Base-by-base conservation (phyloP, 179 eudicot species). In the Gypsophila paniculata region DNA sequence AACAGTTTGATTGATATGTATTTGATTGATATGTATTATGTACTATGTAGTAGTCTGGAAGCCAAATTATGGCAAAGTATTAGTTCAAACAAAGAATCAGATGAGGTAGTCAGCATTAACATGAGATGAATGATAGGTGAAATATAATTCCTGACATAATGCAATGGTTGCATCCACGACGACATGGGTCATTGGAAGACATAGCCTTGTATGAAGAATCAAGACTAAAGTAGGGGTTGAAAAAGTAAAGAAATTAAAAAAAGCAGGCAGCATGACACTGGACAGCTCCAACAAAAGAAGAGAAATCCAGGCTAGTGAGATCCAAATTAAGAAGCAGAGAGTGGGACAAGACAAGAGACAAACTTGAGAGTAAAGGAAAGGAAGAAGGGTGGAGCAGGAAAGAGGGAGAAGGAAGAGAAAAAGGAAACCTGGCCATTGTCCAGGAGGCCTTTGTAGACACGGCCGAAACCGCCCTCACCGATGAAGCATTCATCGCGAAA, bases 391-490 rank as follows among this genome's bases (percentile, higher is more conserved):
- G n/a, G n/a, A n/a, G n/a, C n/a, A n/a, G n/a, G n/a, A n/a, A n/a
- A n/a, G n/a, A n/a, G n/a, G 34, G 34, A 6, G 9, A 71, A 38
- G 36, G 54, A 44, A 25, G 22, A 4, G 54, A 79, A 93, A 61
- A 44, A 25, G 22, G 6, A 59, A 79, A 93, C 98, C 96, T 87
- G 93, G 53, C 93, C 96, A 58, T 57, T 80, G 52, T 88, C 86
- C 71, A 93, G 83, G 62, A 69, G 81, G 32, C 98, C 98, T 74
- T 79, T 93, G 78, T 90, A 93, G 2, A 93, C 98, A 81, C 93
- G 86, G 1, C 98, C 98, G 71, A 93, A 93, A 52, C 98, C 98
- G 9, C 98, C 98, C 85, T 91, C 98, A 17, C 98, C 98, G 71
- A 93, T 55, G 78, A 91, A 89, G 75, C 86, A 89, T 62, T 93